phyloP scores from a whole-genome alignment of 208 protist genomes.

The Crithidia fasciculata region DNA sequence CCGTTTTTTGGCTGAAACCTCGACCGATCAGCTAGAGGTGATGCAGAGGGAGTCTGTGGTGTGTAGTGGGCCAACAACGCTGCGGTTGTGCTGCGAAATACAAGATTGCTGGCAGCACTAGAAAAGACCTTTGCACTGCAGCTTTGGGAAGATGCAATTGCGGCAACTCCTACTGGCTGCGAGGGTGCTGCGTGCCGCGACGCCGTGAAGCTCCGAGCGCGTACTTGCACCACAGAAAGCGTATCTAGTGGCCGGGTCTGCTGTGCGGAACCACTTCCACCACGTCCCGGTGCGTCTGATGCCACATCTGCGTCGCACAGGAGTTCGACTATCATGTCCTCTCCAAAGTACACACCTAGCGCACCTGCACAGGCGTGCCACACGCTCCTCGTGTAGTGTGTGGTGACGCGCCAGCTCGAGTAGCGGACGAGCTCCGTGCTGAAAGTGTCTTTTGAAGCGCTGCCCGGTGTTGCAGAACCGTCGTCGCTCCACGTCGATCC shows the following conservation, averaged over 20 bases:
- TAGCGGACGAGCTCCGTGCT: conserved; percentile 13
- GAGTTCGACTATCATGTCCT: conserved; percentile 29
- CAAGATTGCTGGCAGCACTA: neutral
- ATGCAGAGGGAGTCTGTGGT: neutral
- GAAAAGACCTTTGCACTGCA: too few relatives aligned
- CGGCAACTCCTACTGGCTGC: neutral
- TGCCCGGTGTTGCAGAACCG: too few relatives aligned
- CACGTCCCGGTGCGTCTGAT: too few relatives aligned
- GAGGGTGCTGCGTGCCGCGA: neutral
- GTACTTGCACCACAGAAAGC: conserved; percentile 23
- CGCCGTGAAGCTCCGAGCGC: neutral
- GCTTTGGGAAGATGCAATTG: neutral
- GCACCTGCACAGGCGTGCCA: conserved; percentile 67
- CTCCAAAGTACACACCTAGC: conserved; percentile 34
- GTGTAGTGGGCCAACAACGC: neutral
- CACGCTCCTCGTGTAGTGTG: conserved; percentile 57
- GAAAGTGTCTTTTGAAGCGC: neutral
- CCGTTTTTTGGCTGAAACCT: too few relatives aligned
- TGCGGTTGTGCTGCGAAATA: neutral
- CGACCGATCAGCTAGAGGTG: neutral
- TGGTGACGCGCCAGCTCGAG: conserved; percentile 40
- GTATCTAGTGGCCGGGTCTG: neutral
- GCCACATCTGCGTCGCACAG: neutral
- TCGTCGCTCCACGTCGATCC: too few relatives aligned
- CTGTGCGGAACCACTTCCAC: too few relatives aligned